Evolutionary conservation across 2,329 filamentous ascomycete genomes (phyloP).

Genomic region (Chaetomium sp.): DNA sequence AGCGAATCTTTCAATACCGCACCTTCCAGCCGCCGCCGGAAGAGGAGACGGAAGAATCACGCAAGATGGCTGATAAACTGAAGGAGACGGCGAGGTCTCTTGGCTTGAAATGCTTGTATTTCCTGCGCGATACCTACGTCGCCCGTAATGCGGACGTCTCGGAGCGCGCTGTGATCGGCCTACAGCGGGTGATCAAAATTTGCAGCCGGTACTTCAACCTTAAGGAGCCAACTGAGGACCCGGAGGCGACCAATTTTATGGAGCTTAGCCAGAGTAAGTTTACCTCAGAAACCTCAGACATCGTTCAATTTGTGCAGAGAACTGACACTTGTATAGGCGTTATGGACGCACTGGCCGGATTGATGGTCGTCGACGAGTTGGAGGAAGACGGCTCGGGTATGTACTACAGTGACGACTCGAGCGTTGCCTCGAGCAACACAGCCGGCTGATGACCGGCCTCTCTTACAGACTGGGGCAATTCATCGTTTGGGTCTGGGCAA

Average conservation of each 20-base stretch:
- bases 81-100: slow-evolving; percentile 34
- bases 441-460: slow-evolving; percentile 30
- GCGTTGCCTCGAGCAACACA: slow-evolving; percentile 27
- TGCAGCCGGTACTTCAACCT: slow-evolving; percentile 37
- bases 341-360: slow-evolving; percentile 42
- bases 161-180: slow-evolving; percentile 35
- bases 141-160: slow-evolving; percentile 36
- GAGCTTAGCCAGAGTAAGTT: slow-evolving; percentile 34
- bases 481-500: slow-evolving; percentile 36
- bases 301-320: neutral
- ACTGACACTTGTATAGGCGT: slow-evolving; percentile 31
- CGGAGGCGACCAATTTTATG: slow-evolving; percentile 28
- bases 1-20: slow-evolving; percentile 37
- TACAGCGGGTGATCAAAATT: slow-evolving; percentile 38
- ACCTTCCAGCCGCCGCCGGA: slow-evolving; percentile 18
- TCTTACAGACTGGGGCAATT: slow-evolving; percentile 48
- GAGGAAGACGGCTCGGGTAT: slow-evolving; percentile 56
- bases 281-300: neutral
- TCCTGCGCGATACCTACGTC: slow-evolving; percentile 43
- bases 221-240: slow-evolving; percentile 29
- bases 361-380: slow-evolving; percentile 52
- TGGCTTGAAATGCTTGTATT: slow-evolving; percentile 40
- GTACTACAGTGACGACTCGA: slow-evolving; percentile 36
- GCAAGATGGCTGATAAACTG: slow-evolving; percentile 27
- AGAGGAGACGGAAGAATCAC: slow-evolving; percentile 27